Percentiles rank a stretch among this genome's conserved stretches.
Evolutionary conservation across 192 early-diverging fungal genomes (phyloP).

Genomic region (Backusella australiensis): DNA sequence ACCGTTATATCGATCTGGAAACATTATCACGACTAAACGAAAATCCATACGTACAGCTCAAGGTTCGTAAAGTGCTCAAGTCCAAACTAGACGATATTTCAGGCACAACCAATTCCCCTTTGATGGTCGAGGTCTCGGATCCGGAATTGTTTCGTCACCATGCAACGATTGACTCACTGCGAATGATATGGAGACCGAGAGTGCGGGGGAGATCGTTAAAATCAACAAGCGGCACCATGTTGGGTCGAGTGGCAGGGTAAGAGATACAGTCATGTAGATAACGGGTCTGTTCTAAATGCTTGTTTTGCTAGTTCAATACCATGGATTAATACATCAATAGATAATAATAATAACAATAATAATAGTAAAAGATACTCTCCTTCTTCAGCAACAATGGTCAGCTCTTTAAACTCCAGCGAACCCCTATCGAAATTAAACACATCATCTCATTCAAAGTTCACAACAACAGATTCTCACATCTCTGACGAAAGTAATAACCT

Average conservation of each 20-base stretch:
- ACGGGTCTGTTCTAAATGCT: neutral
- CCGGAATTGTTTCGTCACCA: conserved; percentile 46
- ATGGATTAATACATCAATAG: conserved; percentile 11
- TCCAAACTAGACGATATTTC: conserved; percentile 55
- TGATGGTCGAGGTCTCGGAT: conserved; percentile 38
- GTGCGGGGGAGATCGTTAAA: conserved; percentile 13
- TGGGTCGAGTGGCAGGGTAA: conserved; percentile 34
- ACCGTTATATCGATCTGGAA: conserved; percentile 26
- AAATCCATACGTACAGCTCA: conserved; percentile 36
- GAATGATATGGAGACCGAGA: conserved; percentile 45
- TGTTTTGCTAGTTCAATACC: conserved; percentile 12
- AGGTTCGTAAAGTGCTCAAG: conserved; percentile 50
- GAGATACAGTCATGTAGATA: neutral
- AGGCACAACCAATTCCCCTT: conserved; percentile 30
- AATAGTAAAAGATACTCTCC: neutral
- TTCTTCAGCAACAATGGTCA: neutral
- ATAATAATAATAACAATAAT: neutral
- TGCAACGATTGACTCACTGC: conserved; percentile 41
- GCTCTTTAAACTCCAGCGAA: neutral
- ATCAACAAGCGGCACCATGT: conserved; percentile 25
- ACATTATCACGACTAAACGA: conserved; percentile 36
- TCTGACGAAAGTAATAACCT: neutral
- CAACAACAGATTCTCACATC: neutral
- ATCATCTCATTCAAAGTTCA: neutral
- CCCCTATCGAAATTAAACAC: neutral